Evolutionary conservation across 805 yeast genomes (phyloP), one percentile per base, ranked within the genome.

Genomic region (Nakazawaea peltata): DNA sequence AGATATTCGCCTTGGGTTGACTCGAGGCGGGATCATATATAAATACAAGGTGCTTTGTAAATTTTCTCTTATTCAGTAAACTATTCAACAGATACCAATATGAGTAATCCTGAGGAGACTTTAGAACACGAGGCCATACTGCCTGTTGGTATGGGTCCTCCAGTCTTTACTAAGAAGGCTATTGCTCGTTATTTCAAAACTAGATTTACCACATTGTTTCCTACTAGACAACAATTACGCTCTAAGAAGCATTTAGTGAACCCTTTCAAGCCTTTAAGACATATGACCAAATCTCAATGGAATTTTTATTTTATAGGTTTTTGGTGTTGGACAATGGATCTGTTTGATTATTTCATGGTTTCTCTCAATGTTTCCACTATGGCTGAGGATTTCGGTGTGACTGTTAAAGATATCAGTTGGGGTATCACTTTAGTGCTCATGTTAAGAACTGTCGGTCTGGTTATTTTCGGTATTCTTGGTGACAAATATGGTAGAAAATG

Each of bases 381-480:
- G 40, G 78, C 82, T n/a, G 34, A 48, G 7, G 57, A 59, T 35
- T 63, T 76, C 26, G 61, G 57, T 26, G 59, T 51, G 13, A 40
- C 65, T n/a, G 71, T 70, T 32, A 71, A 61, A 40, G 71, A 69
- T 39, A 60, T 77, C 36, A 69, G 79, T 4, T 77, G 79, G 82
- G 77, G 78, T 39, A 72, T 77, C 44, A 77, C 84, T 1, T 59
- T 77, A 41, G 83, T 77, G 31, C 64, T 77, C 26, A 77, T 77
- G 84, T 61, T 77, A 42, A 64, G 84, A 56, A 69, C 81, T 3
- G 71, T 76, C 18, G 84, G 84, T 40, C 80, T 81, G 8, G 48
- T 74, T 23, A 50, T 69, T 14, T 76, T 77, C 46, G 83, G 83
- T 33, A 58, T 62, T 38, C 51, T 69, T 41, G 74, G 78, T 47